Evolutionary conservation across 2,329 filamentous ascomycete species (phyloP).

Genomic region (Calonectria montana): DNA sequence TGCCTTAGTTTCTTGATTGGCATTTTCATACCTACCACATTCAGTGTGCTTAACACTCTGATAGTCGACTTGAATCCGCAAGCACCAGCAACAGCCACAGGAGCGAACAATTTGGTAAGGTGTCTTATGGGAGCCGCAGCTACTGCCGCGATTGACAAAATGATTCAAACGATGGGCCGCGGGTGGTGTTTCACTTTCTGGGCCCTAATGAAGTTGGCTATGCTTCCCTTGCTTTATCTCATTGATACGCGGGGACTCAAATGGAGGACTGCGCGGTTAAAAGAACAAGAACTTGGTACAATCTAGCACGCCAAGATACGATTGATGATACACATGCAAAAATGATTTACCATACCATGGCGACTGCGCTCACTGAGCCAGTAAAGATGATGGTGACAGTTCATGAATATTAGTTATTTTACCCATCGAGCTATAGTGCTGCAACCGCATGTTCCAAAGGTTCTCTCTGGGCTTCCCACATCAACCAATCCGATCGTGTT

Average conservation of each 20-base stretch:
- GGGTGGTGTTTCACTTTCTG: constrained; percentile 74
- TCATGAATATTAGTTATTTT: constrained; percentile 18
- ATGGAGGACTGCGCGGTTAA: constrained; percentile 63
- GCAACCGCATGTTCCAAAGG: constrained; percentile 74
- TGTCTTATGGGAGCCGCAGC: constrained; percentile 70
- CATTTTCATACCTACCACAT: constrained; percentile 68
- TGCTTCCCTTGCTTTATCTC: constrained; percentile 61
- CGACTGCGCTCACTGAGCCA: neutral
- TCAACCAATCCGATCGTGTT: constrained; percentile 96
- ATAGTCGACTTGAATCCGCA: constrained; percentile 73
- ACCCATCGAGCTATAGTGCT: constrained; percentile 59
- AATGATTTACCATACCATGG: neutral
- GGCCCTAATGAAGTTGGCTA: constrained; percentile 59
- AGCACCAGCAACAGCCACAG: constrained; percentile 70
- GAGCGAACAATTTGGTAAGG: constrained; percentile 72
- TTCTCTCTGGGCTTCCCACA: constrained; percentile 86
- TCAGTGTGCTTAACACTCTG: constrained; percentile 72
- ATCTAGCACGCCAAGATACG: neutral
- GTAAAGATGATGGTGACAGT: neutral
- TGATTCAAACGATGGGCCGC: constrained; percentile 67
- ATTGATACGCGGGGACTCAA: constrained; percentile 60
- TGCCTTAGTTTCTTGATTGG: constrained; percentile 69
- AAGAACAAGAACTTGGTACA: constrained; percentile 45
- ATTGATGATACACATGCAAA: neutral
- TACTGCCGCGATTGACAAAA: constrained; percentile 68